phyloP scores from a whole-genome alignment of 2,329 filamentous ascomycete species.

The Colletotrichum eremochloae region DNA sequence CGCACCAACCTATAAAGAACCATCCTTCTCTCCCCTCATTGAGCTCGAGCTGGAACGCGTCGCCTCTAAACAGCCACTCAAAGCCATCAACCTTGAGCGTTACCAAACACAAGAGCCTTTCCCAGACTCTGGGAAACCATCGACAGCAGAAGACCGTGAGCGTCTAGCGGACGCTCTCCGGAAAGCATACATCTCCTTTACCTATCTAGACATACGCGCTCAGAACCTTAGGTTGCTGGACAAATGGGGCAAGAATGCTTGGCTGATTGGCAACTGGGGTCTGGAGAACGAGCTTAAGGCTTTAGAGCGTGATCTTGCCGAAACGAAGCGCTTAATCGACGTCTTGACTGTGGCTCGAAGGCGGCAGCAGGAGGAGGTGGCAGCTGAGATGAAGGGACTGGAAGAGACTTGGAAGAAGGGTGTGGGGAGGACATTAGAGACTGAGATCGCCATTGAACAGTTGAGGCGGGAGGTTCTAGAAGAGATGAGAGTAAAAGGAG shows the following conservation, averaged over 20 bases:
- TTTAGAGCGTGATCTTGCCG: conserved; percentile 82
- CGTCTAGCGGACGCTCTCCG: conserved; percentile 74
- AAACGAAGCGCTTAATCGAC: conserved; percentile 77
- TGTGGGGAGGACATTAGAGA: conserved; percentile 85
- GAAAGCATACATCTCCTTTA: conserved; percentile 61
- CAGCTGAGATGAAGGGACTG: conserved; percentile 78
- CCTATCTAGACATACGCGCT: conserved; percentile 66
- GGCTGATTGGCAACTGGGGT: conserved; percentile 87
- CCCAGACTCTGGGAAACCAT: conserved; percentile 44
- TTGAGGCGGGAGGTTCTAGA: conserved; percentile 77
- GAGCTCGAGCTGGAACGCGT: conserved; percentile 77
- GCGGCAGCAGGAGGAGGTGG: conserved; percentile 76
- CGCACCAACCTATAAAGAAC: conserved; percentile 67
- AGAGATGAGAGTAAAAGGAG: conserved; percentile 58
- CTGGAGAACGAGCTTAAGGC: conserved; percentile 78
- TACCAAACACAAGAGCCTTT: conserved; percentile 80
- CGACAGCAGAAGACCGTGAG: conserved; percentile 62
- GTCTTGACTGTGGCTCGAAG: conserved; percentile 78
- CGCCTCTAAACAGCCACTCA: conserved; percentile 64
- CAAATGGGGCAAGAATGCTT: conserved; percentile 87
- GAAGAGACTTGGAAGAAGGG: conserved; percentile 85
- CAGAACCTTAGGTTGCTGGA: conserved; percentile 80
- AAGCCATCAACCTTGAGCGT: conserved; percentile 79
- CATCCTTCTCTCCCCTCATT: conserved; percentile 76
- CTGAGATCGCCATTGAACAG: conserved; percentile 84